Evolutionary conservation across 768 basidiomycete genomes (phyloP), one percentile per base, ranked within the genome.

Genomic region (Kwoniella mangroviensis): DNA sequence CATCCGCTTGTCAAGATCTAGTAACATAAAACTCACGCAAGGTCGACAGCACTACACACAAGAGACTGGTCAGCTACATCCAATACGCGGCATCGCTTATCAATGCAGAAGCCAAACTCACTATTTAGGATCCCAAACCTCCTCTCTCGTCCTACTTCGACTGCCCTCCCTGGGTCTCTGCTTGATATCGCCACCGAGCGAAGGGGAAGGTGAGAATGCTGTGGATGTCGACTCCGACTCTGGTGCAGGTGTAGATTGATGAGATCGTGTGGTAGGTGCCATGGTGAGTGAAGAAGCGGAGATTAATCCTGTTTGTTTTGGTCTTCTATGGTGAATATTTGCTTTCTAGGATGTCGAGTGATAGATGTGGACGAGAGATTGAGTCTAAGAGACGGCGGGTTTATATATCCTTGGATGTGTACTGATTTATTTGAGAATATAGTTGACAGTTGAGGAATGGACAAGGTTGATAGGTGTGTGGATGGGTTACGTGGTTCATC

Each of bases 61-160:
- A n/a, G 11, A 11, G 40, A 28, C 26, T 51, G 24, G 15, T 49
- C 45, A 49, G 45, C 45, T 49, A 49, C 15, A 13, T 45, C 41
- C 13, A 3, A 42, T 3, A 10, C 21, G 9, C 24, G 24, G 34
- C 15, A 68, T 13, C 9, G 10, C 62, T 11, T 22, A 34, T 65
- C 54, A 21, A 28, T 65, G 5, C 45, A 49, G 10, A 13, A 1
- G 2, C 2, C 22, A 11, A 43, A 72, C 81, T 76, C 65, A 82
- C 81, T 82, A 82, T 70, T 82, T 81, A 19, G 81, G 73, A 74
- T 82, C 80, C 59, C 74, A 80, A 7, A 82, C 77, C 41, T 82
- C 81, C 40, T 82, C 80, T 17, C 68, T 74, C 24, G 59, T 68
- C 45, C 79, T 55, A 11, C 66, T 76, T 60, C 77, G 61, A 63